Evolutionary conservation across 768 basidiomycete species (phyloP).

Genomic region (Panellus pusillus): DNA sequence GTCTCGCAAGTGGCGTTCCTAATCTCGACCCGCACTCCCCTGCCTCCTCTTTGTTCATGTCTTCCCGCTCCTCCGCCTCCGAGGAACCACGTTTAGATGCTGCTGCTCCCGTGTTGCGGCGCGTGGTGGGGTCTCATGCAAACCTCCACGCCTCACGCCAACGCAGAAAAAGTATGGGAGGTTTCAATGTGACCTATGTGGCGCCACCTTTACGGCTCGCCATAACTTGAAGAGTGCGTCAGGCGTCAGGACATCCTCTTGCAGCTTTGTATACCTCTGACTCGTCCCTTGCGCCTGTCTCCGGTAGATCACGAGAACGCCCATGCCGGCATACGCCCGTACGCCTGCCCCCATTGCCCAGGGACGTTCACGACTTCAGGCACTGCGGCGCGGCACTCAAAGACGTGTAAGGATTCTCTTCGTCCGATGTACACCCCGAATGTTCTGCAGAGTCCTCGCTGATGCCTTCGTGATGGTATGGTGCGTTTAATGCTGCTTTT

Average conservation of each 20-base stretch:
- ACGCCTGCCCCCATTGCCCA: too few species aligned
- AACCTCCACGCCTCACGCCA: not conserved
- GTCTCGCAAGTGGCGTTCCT: not conserved
- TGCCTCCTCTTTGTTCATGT: not conserved
- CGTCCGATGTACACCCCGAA: too few species aligned
- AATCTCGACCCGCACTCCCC: not conserved
- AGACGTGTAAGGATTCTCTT: too few species aligned
- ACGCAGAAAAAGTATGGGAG: not conserved
- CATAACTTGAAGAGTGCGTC: slow-evolving; percentile 4
- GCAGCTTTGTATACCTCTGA: too few species aligned
- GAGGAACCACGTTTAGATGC: not conserved
- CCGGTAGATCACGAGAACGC: too few species aligned
- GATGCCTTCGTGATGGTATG: too few species aligned
- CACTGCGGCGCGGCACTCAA: too few species aligned
- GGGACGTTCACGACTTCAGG: too few species aligned
- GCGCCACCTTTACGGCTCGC: not conserved
- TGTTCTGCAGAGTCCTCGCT: too few species aligned
- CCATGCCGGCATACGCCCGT: too few species aligned
- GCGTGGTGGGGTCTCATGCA: not conserved
- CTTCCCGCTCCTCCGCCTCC: not conserved
- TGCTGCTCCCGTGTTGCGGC: not conserved
- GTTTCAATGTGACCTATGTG: not conserved
- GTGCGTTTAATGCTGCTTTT: too few species aligned
- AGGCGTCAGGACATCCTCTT: not conserved
- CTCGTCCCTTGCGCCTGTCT: too few species aligned